These are phyloP conservation scores for Gracilaria domingensis DNA, from an alignment of 23 red algal genomes.

Conservation along the genomic window DNA sequence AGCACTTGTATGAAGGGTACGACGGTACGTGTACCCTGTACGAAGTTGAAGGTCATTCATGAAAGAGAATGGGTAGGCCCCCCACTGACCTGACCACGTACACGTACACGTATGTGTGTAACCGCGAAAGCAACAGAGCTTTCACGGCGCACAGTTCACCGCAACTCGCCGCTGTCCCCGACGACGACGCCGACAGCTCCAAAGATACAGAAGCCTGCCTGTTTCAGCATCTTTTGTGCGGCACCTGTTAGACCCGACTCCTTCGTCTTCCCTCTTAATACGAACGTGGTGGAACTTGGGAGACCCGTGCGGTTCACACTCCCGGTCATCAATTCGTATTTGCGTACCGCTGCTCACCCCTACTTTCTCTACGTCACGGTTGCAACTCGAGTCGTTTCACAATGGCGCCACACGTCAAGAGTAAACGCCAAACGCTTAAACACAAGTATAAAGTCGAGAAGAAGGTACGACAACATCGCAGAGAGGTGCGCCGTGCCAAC, in stretches of 20 bases:
- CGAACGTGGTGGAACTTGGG: too few species aligned
- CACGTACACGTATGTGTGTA: background rate
- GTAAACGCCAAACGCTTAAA: conserved; percentile 77
- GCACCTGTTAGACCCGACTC: too few species aligned
- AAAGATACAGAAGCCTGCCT: too few species aligned
- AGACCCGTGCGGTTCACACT: too few species aligned
- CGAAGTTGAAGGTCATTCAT: background rate
- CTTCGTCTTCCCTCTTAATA: too few species aligned
- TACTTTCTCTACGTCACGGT: background rate
- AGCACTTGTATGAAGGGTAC: background rate
- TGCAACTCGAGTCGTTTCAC: background rate
- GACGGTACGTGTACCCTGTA: background rate
- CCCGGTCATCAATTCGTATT: too few species aligned
- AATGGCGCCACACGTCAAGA: conserved; percentile 80
- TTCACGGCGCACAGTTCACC: background rate
- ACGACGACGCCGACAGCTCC: background rate
- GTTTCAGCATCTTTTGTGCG: too few species aligned
- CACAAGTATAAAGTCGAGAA: conserved; percentile 98
- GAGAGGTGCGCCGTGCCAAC: conserved; percentile 64
- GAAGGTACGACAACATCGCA: conserved; percentile 91
- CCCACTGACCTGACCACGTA: background rate
- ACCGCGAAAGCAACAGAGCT: background rate
- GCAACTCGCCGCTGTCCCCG: too few species aligned
- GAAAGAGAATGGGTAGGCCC: background rate
- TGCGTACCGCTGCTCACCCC: too few species aligned